These are phyloP conservation scores for Athelia psychrophila DNA, from an alignment of 1,284 basidiomycete genomes.

Conservation along the genomic window DNA sequence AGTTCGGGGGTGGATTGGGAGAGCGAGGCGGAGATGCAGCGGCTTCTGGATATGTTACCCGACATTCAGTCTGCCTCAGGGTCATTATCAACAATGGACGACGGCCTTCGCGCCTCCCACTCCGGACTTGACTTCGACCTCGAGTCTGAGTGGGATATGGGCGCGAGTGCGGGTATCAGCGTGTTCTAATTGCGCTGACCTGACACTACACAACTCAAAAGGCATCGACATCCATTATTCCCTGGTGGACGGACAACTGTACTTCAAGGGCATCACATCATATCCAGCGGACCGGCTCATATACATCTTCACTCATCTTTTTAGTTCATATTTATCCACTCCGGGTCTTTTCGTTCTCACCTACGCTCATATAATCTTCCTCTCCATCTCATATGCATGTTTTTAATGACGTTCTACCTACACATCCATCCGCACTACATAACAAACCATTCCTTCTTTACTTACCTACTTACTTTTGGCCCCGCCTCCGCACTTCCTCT, in stretches of 20 bases:
- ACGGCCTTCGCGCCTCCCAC: conserved; percentile 30
- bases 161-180: neutral
- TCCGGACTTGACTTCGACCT: conserved; percentile 34
- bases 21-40: conserved; percentile 58
- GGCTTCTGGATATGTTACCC: conserved; percentile 53
- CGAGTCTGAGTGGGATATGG: conserved; percentile 27
- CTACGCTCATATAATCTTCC: conserved; percentile 8
- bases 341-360: conserved; percentile 12
- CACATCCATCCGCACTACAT: conserved; percentile 9
- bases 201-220: neutral
- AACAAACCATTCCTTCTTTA: neutral
- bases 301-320: conserved; percentile 8
- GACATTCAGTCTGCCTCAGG: conserved; percentile 26
- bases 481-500: conserved; percentile 1
- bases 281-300: conserved; percentile 1
- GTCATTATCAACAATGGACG: conserved; percentile 9
- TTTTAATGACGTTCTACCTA: neutral
- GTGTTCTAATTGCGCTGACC: neutral
- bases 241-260: conserved; percentile 4
- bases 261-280: conserved; percentile 10
- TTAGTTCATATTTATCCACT: conserved; percentile 12
- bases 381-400: conserved; percentile 3
- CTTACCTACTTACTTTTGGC: conserved; percentile 2
- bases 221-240: neutral
- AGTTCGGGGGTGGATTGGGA: conserved; percentile 30